A percentile compares a stretch with the other conserved stretches of the same genome.
Evolutionary conservation across 2,329 filamentous ascomycete genomes (phyloP).

Genomic region (Colletotrichum tropicicola): DNA sequence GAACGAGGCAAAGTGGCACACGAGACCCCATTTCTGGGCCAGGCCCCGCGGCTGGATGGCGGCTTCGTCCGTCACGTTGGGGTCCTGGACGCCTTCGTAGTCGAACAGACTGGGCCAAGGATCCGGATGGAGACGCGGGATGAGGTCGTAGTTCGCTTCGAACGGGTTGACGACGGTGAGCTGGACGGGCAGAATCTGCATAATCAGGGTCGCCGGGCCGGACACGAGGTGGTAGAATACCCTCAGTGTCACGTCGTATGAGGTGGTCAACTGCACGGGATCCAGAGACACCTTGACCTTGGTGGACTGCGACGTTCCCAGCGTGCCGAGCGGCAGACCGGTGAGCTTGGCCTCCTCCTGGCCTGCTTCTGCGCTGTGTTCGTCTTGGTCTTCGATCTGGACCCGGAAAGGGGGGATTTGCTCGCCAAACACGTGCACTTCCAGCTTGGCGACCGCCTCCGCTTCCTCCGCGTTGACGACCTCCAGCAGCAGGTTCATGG

Average conservation of each 20-base stretch:
- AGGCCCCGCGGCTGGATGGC: slow-evolving; percentile 63
- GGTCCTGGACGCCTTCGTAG: slow-evolving; percentile 56
- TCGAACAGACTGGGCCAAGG: slow-evolving; percentile 91
- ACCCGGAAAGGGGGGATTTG: slow-evolving; percentile 57
- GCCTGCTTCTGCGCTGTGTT: slow-evolving; percentile 40
- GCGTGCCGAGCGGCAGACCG: slow-evolving; percentile 54
- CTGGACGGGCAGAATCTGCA: slow-evolving; percentile 74
- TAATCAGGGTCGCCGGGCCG: slow-evolving; percentile 82
- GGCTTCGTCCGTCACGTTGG: slow-evolving; percentile 41
- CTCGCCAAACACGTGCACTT: slow-evolving; percentile 72
- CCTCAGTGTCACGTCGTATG: slow-evolving; percentile 75
- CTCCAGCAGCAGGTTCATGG: slow-evolving; percentile 72
- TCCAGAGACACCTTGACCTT: slow-evolving; percentile 58
- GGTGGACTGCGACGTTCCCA: slow-evolving; percentile 54
- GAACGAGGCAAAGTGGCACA: slow-evolving; percentile 79
- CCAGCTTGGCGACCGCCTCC: slow-evolving; percentile 75
- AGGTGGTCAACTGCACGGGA: slow-evolving; percentile 59
- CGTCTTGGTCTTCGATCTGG: slow-evolving; percentile 43
- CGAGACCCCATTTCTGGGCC: slow-evolving; percentile 82
- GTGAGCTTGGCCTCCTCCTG: slow-evolving; percentile 53
- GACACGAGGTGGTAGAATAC: slow-evolving; percentile 82
- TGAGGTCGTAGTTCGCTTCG: slow-evolving; percentile 89
- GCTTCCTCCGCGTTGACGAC: slow-evolving; percentile 86
- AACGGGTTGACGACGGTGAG: slow-evolving; percentile 84
- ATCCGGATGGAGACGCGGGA: slow-evolving; percentile 79